A percentile compares a stretch with the other conserved stretches of the same genome.
phyloP scores from a whole-genome alignment of 2,329 filamentous ascomycete genomes.

The Curvularia sp. region DNA sequence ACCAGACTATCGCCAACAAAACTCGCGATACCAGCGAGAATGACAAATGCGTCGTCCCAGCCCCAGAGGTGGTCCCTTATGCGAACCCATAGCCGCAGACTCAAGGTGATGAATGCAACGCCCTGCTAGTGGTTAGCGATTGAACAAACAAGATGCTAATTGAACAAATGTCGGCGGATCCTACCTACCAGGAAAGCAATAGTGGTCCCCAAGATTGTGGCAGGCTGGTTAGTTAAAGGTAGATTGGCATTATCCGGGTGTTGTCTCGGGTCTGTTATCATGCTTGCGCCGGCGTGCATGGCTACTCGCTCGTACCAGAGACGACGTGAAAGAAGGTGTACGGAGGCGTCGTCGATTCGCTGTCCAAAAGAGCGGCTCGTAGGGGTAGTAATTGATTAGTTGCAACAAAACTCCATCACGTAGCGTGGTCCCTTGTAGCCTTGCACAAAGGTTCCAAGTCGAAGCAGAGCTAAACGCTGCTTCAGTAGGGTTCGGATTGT shows the following conservation, averaged over 20 bases:
- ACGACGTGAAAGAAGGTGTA: neutral
- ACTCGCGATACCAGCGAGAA: constrained; percentile 35
- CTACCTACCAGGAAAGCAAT: constrained; percentile 42
- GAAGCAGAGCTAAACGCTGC: neutral
- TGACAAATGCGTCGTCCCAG: constrained; percentile 48
- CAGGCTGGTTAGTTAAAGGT: constrained; percentile 38
- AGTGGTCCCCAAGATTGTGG: constrained; percentile 38
- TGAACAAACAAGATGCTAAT: neutral
- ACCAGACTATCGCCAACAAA: constrained; percentile 38
- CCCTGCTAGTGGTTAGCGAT: constrained; percentile 24
- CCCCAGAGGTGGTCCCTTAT: constrained; percentile 39
- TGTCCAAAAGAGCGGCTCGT: neutral
- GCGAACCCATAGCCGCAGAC: constrained; percentile 43
- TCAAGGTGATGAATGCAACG: constrained; percentile 35
- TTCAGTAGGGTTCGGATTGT: constrained; percentile 2
- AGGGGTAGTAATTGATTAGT: constrained; percentile 6
- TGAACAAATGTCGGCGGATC: neutral
- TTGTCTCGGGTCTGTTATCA: constrained; percentile 15
- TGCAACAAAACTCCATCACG: constrained; percentile 13
- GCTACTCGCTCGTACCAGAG: neutral
- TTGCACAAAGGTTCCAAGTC: constrained; percentile 1
- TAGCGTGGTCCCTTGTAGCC: constrained; percentile 1
- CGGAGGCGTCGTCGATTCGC: constrained; percentile 1
- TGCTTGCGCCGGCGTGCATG: constrained; percentile 4
- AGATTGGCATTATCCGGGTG: constrained; percentile 40